phyloP scores from a whole-genome alignment of 139 green algal genomes.

The Volvox africanus region DNA sequence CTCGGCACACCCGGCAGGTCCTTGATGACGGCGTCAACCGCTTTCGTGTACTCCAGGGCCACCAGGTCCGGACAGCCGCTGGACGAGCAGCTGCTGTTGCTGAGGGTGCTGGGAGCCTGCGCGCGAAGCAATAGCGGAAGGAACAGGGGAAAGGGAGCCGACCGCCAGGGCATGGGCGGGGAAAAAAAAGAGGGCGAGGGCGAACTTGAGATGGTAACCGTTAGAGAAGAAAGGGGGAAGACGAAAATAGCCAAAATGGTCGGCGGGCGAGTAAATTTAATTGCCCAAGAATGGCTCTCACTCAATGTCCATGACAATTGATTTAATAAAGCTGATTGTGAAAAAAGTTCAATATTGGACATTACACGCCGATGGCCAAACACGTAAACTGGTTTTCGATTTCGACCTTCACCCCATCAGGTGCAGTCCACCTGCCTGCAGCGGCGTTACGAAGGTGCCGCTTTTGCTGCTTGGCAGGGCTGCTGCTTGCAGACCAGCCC shows the following conservation, averaged over 20 bases:
- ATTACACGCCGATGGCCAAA: background rate
- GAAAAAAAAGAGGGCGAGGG: too few species aligned
- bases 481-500: background rate
- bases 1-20: background rate
- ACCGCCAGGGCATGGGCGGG: background rate
- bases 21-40: background rate
- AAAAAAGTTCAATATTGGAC: too few species aligned
- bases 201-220: background rate
- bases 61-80: background rate
- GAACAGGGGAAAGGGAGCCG: background rate
- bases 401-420: background rate
- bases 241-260: too few species aligned
- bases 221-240: too few species aligned
- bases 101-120: background rate
- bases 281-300: too few species aligned
- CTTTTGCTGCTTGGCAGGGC: background rate
- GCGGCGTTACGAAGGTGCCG: background rate
- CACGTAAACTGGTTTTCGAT: background rate
- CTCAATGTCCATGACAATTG: too few species aligned
- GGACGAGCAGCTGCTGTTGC: background rate
- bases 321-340: too few species aligned
- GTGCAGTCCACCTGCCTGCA: constrained; percentile 12
- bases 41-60: background rate
- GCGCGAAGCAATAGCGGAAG: background rate
- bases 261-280: too few species aligned